Evolutionary conservation across 352 stramenopile genomes (phyloP).

Genomic region (Phytophthora uliginosa): DNA sequence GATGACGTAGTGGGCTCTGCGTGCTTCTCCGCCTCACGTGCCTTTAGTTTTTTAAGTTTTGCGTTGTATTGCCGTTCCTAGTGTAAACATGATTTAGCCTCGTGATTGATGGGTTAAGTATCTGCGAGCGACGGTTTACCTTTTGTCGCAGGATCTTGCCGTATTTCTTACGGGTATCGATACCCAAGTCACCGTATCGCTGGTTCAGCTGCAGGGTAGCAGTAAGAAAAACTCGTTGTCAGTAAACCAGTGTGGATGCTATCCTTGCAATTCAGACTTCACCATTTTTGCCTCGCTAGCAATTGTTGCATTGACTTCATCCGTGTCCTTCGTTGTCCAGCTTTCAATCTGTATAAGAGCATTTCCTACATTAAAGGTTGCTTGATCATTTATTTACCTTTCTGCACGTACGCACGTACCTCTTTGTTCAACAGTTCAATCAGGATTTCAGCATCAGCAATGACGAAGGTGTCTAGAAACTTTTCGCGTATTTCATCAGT

Average conservation of each 20-base stretch:
- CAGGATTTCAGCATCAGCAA: constrained; percentile 33
- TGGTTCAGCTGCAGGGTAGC: constrained; percentile 27
- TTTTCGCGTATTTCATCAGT: constrained; percentile 45
- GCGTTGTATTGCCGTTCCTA: constrained; percentile 36
- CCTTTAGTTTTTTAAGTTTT: constrained; percentile 25
- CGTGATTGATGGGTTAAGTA: constrained; percentile 28
- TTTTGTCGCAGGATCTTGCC: constrained; percentile 36
- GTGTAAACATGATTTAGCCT: neutral
- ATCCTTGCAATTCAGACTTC: constrained; percentile 1
- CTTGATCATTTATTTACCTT: neutral
- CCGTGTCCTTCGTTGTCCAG: constrained; percentile 15
- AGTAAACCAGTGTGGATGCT: neutral
- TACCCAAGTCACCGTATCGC: constrained; percentile 25
- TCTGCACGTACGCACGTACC: constrained; percentile 16
- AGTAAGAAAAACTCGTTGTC: neutral
- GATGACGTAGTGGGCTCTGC: neutral
- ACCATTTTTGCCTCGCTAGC: constrained; percentile 20
- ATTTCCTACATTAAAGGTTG: neutral
- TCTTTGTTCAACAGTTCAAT: constrained; percentile 42
- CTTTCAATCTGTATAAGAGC: constrained; percentile 17
- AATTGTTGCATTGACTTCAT: constrained; percentile 20
- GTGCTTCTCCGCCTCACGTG: constrained; percentile 11
- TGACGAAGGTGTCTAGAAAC: constrained; percentile 40
- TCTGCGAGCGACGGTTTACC: constrained; percentile 15
- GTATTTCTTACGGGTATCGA: constrained; percentile 30